Base-by-base conservation (phyloP, 2,329 filamentous ascomycete genomes). In the Penicillium fuscoglaucum region DNA sequence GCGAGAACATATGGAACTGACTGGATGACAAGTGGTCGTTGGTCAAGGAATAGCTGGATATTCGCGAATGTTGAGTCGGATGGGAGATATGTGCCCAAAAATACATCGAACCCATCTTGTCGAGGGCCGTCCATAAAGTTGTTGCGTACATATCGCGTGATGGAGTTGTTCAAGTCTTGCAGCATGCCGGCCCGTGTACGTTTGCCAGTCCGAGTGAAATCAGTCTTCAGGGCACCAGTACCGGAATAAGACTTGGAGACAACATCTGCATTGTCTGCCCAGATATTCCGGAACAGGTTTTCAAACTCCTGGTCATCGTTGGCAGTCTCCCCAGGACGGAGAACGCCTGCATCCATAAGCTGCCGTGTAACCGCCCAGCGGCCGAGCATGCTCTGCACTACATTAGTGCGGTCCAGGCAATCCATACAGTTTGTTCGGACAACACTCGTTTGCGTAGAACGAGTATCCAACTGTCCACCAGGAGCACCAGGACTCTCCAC, bases 401-500 rank as follows among this genome's bases (percentile, higher is more conserved):
- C 93, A 69, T 99, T 99, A 53, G 95, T 99, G 53, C 95, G 90
- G 76, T 99, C 95, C 15, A 99, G 84, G 66, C 96, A 99, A 77
- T 99, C 95, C 95, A 99, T 99, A 79, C 95, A 99, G 75, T 99
- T 99, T 40, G 95, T 97, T 54, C 95, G 88, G 63, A 99, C 93
- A 17, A 98, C 93, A 61, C 90, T 92, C 1, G 87, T 91, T 80
- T 99, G 95, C 63, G 86, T 83, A 61, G 85, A 88, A 63, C 92
- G 87, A 35, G 91, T 85, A 68, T 98, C 93, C 13, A 97, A 82
- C 19, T 85, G 86, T 31, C 89, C 90, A 58, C 87, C 82, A 50
- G 81, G 74, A 66, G 86, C 84, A 44, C 86, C 90, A 2, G 92
- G 90, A 80, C 89, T 90, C 73, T 97, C 91, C 29, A 93, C 86